A percentile compares a stretch with the other conserved stretches of the same genome.
phyloP scores from a whole-genome alignment of 2,329 filamentous ascomycete species.

The Aspergillus oerlinghausenensis region DNA sequence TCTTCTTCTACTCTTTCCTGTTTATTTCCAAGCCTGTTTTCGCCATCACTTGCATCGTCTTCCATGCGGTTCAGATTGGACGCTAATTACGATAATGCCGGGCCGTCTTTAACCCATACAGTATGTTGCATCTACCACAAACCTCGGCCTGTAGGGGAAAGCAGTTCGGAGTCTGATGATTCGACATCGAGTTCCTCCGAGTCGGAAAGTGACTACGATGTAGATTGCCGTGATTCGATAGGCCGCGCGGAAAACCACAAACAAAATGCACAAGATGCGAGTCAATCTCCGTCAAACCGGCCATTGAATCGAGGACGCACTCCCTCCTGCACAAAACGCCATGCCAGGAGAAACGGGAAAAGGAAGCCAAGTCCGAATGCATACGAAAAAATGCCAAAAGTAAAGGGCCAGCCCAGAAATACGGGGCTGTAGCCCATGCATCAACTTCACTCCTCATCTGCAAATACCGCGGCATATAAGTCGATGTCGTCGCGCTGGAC shows the following conservation, averaged over 20 bases:
- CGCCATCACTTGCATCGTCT: background rate
- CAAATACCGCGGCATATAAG: background rate
- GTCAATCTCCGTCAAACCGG: background rate
- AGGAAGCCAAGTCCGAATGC: slow-evolving; percentile 43
- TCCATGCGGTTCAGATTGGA: background rate
- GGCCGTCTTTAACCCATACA: slow-evolving; percentile 32
- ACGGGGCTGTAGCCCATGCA: background rate
- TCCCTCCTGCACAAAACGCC: slow-evolving; percentile 15
- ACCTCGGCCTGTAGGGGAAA: slow-evolving; percentile 75
- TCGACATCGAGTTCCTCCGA: slow-evolving; percentile 52
- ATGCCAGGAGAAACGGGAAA: slow-evolving; percentile 21
- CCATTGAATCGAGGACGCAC: slow-evolving; percentile 5
- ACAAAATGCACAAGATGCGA: slow-evolving; percentile 4
- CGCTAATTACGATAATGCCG: background rate
- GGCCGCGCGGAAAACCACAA: slow-evolving; percentile 16
- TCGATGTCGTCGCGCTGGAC: background rate
- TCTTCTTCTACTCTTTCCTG: background rate
- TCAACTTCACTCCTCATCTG: background rate
- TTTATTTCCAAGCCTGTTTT: background rate
- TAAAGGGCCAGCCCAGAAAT: slow-evolving; percentile 14
- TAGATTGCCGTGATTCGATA: slow-evolving; percentile 22
- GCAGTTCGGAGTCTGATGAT: slow-evolving; percentile 54
- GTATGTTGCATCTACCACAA: slow-evolving; percentile 99
- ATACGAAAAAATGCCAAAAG: slow-evolving; percentile 44
- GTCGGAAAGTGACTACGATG: slow-evolving; percentile 43